A percentile compares a stretch with the other conserved stretches of the same genome.
Evolutionary conservation across 352 stramenopile genomes (phyloP).

Genomic region (Pythium oligandrum): DNA sequence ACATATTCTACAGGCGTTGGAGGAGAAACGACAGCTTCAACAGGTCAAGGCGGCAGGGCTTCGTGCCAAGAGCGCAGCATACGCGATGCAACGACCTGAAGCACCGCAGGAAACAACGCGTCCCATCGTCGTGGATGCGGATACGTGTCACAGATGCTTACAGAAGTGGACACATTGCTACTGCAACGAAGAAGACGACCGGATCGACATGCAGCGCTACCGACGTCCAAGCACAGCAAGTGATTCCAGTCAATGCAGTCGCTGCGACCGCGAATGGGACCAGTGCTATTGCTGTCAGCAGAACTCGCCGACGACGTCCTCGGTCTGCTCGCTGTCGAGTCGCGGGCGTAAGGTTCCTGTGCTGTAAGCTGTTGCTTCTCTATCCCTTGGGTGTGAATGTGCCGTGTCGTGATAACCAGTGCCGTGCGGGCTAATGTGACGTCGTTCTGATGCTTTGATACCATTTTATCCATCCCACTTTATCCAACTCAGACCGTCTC

Average conservation of each 20-base stretch:
- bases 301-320: conserved; percentile 60
- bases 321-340: conserved; percentile 21
- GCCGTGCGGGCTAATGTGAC: too few species aligned
- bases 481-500: too few species aligned
- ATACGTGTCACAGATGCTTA: conserved; percentile 72
- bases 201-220: conserved; percentile 33
- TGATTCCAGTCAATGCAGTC: conserved; percentile 61
- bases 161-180: conserved; percentile 88
- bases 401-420: too few species aligned
- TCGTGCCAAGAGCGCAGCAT: conserved; percentile 46
- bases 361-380: too few species aligned
- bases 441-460: too few species aligned
- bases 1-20: conserved; percentile 54
- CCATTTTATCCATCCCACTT: too few species aligned
- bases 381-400: too few species aligned
- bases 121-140: conserved; percentile 45
- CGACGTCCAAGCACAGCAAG: conserved; percentile 44
- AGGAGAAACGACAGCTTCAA: conserved; percentile 68
- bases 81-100: conserved; percentile 31
- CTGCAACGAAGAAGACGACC: conserved; percentile 79
- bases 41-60: conserved; percentile 52
- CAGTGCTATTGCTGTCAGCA: conserved; percentile 75
- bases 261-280: conserved; percentile 64
- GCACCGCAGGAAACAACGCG: conserved; percentile 22
- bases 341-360: too few species aligned